Percentiles rank a stretch among this genome's conserved stretches.
Conservation (phyloP, 176 grass and related monocot species). For the Hsuehochloa calcarea region DNA sequence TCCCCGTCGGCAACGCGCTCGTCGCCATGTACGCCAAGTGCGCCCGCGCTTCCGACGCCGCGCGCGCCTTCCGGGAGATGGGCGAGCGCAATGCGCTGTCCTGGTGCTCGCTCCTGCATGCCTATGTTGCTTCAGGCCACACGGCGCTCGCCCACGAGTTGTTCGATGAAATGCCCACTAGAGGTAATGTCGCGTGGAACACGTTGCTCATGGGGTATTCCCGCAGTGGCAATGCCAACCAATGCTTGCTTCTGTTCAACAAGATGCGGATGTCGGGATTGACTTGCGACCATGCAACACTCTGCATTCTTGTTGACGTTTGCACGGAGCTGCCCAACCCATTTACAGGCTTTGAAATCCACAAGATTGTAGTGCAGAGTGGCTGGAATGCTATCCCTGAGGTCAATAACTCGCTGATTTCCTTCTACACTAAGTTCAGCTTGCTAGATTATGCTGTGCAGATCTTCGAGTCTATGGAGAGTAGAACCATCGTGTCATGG, state of each 20-base stretch:
- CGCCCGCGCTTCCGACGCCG: slow-evolving; percentile 31
- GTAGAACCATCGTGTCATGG: slow-evolving; percentile 49
- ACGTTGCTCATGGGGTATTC: slow-evolving; percentile 57
- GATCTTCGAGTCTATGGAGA: slow-evolving; percentile 54
- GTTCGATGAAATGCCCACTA: slow-evolving; percentile 52
- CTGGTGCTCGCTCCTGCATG: slow-evolving; percentile 68
- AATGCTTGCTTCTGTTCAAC: slow-evolving; percentile 44
- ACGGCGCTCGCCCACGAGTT: slow-evolving; percentile 24
- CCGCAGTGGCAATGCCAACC: slow-evolving; percentile 16
- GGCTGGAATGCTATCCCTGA: slow-evolving; percentile 35
- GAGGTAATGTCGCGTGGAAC: slow-evolving; percentile 59
- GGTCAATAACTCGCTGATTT: slow-evolving; percentile 64
- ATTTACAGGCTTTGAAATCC: slow-evolving; percentile 31
- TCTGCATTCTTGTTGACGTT: slow-evolving; percentile 47
- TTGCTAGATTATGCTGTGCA: slow-evolving; percentile 32
- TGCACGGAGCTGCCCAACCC: slow-evolving; percentile 41
- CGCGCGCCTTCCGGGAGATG: slow-evolving; percentile 54
- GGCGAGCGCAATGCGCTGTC: slow-evolving; percentile 46
- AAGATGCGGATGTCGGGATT: slow-evolving; percentile 34
- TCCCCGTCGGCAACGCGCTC: background rate
- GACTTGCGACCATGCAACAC: slow-evolving; percentile 43
- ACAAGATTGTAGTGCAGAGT: slow-evolving; percentile 40
- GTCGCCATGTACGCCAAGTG: slow-evolving; percentile 14
- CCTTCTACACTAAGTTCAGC: slow-evolving; percentile 57
- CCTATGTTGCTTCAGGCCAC: slow-evolving; percentile 1